Evolutionary conservation across 768 basidiomycete genomes (phyloP), one percentile per base, ranked within the genome.

Genomic region (Pleurotus pulmonarius): DNA sequence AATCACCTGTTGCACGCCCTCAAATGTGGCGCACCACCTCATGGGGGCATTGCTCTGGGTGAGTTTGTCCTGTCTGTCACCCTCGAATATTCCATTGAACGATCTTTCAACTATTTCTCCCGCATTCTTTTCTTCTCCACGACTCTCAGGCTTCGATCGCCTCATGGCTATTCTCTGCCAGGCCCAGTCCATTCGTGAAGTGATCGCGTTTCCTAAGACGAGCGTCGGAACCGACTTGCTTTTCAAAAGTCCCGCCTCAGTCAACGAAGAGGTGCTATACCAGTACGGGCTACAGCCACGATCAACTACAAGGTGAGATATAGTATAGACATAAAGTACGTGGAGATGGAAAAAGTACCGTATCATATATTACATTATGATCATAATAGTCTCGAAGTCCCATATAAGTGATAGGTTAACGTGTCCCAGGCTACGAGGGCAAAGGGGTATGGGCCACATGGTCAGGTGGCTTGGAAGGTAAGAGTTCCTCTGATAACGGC

Each of bases 121-220:
- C 22, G 9, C 22, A 24, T 24, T 44, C 29, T 34, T 34, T 34
- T 16, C 41, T 44, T 44, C n/a, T 20, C 41, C 41, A 44, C 20
- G n/a, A 44, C 20, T 34, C 43, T 51, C 69, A 95, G 94, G 94
- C 46, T 92, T 98, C 62, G 95, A 98, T 77, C 85, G 95, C 34
- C 75, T 98, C 59, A 89, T 97, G 84, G 80, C 94, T 11, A 94
- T 95, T 60, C 80, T 98, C 3, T 94, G 92, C 75, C 83, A 86
- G 60, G 82, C 92, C 3, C 80, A 82, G 57, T 93, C 93, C 39
- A 98, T 98, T 62, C 82, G 93, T 59, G 94, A 97, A 64, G 95
- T 98, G 61, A 96, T 98, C 61, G 95, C 95, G 16, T 98, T 98
- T 75, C 95, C 95, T 7, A 98, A 98, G 76, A 88, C 90, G 6